Evolutionary conservation across 768 basidiomycete species (phyloP).

Genomic region (Tylopilus sp.): DNA sequence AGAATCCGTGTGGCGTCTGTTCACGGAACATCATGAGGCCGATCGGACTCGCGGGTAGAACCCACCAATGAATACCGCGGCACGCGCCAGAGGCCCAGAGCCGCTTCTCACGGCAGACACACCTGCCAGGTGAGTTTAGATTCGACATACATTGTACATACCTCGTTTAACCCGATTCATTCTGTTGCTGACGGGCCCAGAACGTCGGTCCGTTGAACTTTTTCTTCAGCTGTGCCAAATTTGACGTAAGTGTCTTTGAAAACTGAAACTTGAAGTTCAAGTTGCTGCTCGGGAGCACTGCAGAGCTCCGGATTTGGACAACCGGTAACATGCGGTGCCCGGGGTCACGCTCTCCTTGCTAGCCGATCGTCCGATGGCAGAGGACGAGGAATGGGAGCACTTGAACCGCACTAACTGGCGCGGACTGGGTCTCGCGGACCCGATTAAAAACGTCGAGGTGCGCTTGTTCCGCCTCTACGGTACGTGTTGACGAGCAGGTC

Average conservation of each 20-base stretch:
- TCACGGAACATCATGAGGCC: not conserved
- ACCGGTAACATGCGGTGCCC: too few relatives aligned
- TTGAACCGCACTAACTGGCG: conserved; percentile 59
- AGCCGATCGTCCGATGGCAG: conserved; percentile 8
- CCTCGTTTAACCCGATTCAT: not conserved
- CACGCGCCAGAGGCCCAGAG: too few relatives aligned
- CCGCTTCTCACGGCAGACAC: not conserved
- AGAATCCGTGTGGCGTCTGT: not conserved
- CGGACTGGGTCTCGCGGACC: conserved; percentile 80
- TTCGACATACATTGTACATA: too few relatives aligned
- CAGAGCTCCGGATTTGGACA: too few relatives aligned
- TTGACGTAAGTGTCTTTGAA: too few relatives aligned
- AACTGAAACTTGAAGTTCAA: too few relatives aligned
- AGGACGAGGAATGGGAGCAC: conserved; percentile 57
- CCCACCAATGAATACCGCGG: not conserved
- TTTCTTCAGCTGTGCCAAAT: too few relatives aligned
- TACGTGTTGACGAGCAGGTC: not conserved
- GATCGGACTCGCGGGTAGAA: not conserved
- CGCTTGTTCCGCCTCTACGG: conserved; percentile 23
- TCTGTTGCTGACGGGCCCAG: not conserved
- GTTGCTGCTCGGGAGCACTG: too few relatives aligned
- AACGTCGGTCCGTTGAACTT: too few relatives aligned
- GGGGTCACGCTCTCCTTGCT: not conserved
- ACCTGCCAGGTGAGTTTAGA: not conserved
- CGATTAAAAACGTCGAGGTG: conserved; percentile 89